These are phyloP conservation scores for Lichina pygmaea DNA, from an alignment of 495 filamentous ascomycete genomes.

Conservation along the genomic window DNA sequence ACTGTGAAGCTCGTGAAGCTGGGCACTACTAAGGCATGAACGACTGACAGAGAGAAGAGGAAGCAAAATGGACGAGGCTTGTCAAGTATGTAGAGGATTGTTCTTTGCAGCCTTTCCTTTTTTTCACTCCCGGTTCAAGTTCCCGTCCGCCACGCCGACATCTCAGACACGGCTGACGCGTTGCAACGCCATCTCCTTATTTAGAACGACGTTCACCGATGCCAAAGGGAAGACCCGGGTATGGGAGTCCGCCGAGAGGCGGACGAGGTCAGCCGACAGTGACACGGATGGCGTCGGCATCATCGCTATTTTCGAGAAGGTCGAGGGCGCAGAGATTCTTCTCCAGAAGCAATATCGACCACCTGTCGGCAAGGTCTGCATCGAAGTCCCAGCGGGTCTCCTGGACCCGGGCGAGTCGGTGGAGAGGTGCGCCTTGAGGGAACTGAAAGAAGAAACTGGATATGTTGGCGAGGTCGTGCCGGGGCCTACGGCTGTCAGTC, in stretches of 20 bases:
- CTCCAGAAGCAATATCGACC: constrained; percentile 78
- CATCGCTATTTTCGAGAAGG: constrained; percentile 56
- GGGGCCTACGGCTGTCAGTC: constrained; percentile 20
- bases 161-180: neutral
- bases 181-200: neutral
- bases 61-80: constrained; percentile 53
- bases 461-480: constrained; percentile 38
- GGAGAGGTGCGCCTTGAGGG: constrained; percentile 57
- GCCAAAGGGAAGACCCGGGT: constrained; percentile 38
- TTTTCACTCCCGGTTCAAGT: neutral
- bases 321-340: constrained; percentile 43
- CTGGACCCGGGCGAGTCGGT: constrained; percentile 61
- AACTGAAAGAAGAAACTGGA: constrained; percentile 84
- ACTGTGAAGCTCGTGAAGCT: neutral
- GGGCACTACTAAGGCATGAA: neutral
- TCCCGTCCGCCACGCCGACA: constrained; percentile 1
- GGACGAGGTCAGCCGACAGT: constrained; percentile 37
- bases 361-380: constrained; percentile 46
- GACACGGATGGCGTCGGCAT: constrained; percentile 80
- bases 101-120: neutral
- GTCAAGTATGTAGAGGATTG: constrained; percentile 13
- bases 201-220: constrained; percentile 45
- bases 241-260: constrained; percentile 63
- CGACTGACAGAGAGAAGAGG: constrained; percentile 15
- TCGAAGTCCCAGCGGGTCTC: constrained; percentile 71